These are phyloP conservation scores for Arachnomyces sp. DNA, from an alignment of 2,329 filamentous ascomycete genomes.

Conservation along the genomic window DNA sequence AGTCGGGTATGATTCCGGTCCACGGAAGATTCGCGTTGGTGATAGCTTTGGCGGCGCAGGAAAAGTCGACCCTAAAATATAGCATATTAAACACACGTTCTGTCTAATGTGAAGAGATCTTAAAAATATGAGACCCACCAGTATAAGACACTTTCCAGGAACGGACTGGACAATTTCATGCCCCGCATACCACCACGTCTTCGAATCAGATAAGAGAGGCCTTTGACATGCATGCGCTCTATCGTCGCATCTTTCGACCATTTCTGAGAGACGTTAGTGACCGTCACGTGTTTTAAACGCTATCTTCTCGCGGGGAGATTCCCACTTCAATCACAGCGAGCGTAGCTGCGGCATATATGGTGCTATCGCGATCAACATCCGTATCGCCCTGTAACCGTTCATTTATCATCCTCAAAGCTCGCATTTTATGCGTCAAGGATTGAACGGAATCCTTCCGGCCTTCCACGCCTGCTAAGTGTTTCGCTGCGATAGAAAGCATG, in stretches of 20 bases:
- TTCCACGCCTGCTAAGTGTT: constrained; percentile 25
- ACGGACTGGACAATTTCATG: constrained; percentile 19
- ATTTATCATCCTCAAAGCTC: constrained; percentile 23
- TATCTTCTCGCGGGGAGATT: neutral
- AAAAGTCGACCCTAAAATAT: constrained; percentile 24
- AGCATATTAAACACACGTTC: neutral
- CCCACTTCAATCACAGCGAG: constrained; percentile 28
- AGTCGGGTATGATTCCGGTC: constrained; percentile 21
- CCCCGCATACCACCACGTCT: constrained; percentile 24
- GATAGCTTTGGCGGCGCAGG: constrained; percentile 24
- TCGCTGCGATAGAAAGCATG: constrained; percentile 28
- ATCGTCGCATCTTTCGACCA: constrained; percentile 26
- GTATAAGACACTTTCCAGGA: constrained; percentile 26
- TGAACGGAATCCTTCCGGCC: constrained; percentile 24
- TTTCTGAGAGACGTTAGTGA: constrained; percentile 21
- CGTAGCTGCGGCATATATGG: constrained; percentile 25
- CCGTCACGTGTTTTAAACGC: neutral
- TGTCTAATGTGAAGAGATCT: neutral
- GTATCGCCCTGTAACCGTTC: constrained; percentile 21
- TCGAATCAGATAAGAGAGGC: constrained; percentile 21
- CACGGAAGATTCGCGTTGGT: constrained; percentile 22
- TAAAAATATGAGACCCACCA: constrained; percentile 15
- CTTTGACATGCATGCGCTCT: constrained; percentile 24
- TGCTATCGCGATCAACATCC: constrained; percentile 20
- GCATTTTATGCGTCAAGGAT: constrained; percentile 27